Conservation (phyloP, 2,329 filamentous ascomycete species). For the Alternaria angustiovoidea region DNA sequence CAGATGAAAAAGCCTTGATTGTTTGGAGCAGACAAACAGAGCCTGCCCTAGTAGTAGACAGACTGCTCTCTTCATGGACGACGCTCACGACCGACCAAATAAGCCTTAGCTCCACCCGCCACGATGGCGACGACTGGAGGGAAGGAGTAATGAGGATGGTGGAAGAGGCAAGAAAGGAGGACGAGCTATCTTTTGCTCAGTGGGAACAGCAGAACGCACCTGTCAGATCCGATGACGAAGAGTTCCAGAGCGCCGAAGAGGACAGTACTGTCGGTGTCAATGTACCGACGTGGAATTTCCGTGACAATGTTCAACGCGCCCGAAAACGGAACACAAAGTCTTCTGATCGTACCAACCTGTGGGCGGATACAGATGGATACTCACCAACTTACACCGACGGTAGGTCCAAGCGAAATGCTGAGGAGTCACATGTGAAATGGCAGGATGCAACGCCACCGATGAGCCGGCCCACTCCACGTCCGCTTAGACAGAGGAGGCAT, state of each 20-base stretch:
- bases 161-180: slow-evolving; percentile 1
- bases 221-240: slow-evolving; percentile 2
- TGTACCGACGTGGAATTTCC: slow-evolving; percentile 2
- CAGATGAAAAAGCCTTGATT: slow-evolving; percentile 3
- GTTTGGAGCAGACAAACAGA: slow-evolving; percentile 19
- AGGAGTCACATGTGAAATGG: background rate
- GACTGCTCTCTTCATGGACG: slow-evolving; percentile 28
- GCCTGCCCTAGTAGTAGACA: slow-evolving; percentile 21
- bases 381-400: background rate
- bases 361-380: background rate
- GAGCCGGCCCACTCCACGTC: background rate
- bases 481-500: background rate
- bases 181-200: background rate
- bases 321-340: background rate
- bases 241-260: background rate
- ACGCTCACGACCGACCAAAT: slow-evolving; percentile 19
- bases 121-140: slow-evolving; percentile 9
- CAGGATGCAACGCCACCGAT: background rate
- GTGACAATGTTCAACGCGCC: background rate
- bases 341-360: background rate
- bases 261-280: background rate
- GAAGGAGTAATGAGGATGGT: background rate
- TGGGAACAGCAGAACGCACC: slow-evolving; percentile 8
- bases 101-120: slow-evolving; percentile 10
- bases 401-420: background rate